Evolutionary conservation across 1,139 yeast genomes (phyloP).

Genomic region (Protomyces macrosporus): DNA sequence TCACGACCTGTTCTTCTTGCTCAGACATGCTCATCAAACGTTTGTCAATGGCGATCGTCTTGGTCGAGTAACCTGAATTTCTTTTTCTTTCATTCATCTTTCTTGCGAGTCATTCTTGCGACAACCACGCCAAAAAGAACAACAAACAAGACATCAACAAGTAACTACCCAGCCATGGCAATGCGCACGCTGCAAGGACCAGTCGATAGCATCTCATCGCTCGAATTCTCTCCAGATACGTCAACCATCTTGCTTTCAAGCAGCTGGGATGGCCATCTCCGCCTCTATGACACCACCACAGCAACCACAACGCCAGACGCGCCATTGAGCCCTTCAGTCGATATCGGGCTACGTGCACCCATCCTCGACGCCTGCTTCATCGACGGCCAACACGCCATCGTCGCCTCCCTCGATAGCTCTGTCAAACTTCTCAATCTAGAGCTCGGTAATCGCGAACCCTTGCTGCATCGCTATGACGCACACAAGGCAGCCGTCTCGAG

Average conservation of each 20-base stretch:
- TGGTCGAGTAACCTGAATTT: neutral
- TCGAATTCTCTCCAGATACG: constrained; percentile 25
- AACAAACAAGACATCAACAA: neutral
- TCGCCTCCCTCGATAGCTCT: constrained; percentile 29
- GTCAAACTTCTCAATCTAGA: constrained; percentile 28
- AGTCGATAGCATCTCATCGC: constrained; percentile 27
- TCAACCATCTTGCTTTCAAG: constrained; percentile 35
- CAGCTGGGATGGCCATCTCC: constrained; percentile 41
- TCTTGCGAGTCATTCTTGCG: neutral
- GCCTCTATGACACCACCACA: constrained; percentile 36
- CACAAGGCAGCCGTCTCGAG: constrained; percentile 35
- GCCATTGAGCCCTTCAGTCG: constrained; percentile 32
- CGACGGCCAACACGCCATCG: constrained; percentile 21
- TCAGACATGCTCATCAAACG: neutral
- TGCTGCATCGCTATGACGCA: constrained; percentile 38
- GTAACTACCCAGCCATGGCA: neutral
- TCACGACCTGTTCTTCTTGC: constrained; percentile 1
- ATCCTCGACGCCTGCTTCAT: constrained; percentile 29
- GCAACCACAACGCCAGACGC: constrained; percentile 34
- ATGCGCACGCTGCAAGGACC: constrained; percentile 18
- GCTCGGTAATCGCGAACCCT: constrained; percentile 20
- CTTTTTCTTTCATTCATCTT: neutral
- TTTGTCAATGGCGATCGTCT: neutral
- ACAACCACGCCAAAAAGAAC: neutral
- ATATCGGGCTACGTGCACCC: constrained; percentile 34